Evolutionary conservation across 441 rosid genomes (phyloP).

Genomic region (Arabidopsis hybrid): DNA sequence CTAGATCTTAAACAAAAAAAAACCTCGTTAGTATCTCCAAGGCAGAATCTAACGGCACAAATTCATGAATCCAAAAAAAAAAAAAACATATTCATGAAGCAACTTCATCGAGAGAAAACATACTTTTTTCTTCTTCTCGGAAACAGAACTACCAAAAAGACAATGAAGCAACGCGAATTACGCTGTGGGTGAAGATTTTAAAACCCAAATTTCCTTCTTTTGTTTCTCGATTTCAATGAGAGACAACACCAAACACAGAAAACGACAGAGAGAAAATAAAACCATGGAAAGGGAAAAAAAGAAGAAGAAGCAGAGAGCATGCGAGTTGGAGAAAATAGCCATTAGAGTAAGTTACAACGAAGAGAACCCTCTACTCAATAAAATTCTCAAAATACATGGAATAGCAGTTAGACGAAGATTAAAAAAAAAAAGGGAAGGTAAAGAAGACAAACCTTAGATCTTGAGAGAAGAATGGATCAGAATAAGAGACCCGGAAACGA

Average conservation of each 20-base stretch:
- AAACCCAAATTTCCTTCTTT: background rate
- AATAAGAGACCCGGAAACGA: background rate
- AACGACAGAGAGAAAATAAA: constrained; percentile 25
- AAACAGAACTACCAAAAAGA: constrained; percentile 22
- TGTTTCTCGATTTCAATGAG: constrained; percentile 31
- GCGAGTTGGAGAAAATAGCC: constrained; percentile 26
- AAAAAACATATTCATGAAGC: background rate
- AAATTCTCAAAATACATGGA: background rate
- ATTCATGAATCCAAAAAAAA: background rate
- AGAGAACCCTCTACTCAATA: background rate
- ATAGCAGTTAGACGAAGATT: background rate
- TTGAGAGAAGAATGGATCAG: constrained; percentile 6
- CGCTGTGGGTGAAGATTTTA: background rate
- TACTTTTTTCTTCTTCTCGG: constrained; percentile 15
- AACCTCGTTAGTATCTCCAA: constrained; percentile 47
- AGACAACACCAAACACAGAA: constrained; percentile 35
- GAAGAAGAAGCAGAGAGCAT: constrained; percentile 14
- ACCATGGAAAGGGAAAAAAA: too few relatives aligned
- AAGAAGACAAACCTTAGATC: constrained; percentile 42
- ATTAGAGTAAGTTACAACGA: constrained; percentile 30
- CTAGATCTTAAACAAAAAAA: constrained; percentile 28
- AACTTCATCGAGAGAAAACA: constrained; percentile 16
- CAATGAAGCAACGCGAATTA: constrained; percentile 23
- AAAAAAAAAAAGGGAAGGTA: background rate
- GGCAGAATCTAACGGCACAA: constrained; percentile 47